Base-by-base conservation (phyloP, 768 basidiomycete genomes). In the Russula emetica region DNA sequence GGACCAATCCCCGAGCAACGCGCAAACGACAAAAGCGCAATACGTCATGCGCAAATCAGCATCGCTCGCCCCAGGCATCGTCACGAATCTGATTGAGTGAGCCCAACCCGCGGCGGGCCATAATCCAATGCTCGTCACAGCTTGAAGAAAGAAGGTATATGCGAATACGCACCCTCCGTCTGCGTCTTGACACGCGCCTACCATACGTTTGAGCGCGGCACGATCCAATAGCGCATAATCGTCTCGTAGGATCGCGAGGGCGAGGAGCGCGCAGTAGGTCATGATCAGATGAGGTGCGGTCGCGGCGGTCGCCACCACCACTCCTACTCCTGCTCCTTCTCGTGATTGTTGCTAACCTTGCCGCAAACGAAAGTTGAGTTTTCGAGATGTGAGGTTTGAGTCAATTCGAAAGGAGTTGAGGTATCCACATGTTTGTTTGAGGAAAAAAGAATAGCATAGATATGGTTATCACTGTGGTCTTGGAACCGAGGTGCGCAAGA, bases 181-280 rank as follows among this genome's bases (percentile, higher is more conserved):
- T 6, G 75, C 74, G 49, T 79, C 80, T 74, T 96, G 94, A 68
- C 92, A 94, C 16, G 83, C 73, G 22, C 78, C 77, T 8, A 99
- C 70, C 65, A 96, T 88, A 22, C 69, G 71, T 16, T 85, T 66
- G n/a, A 98, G 75, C 0, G 88, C 92, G 18, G 74, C 44, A 32
- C 86, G 80, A 70, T 98, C 83, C 26, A 99, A 77, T 60, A 76
- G 77, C 38, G 82, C 74, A 69, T 95, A 88, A 68, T 92, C 86
- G 70, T 97, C 96, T n/a, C 90, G 82, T 28, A 99, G 80, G 66
- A 97, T 87, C 0, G 88, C 84, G 13, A 99, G 85, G 0, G 84
- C 82, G 5, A 97, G 76, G 13, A 99, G 72, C 0, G 94, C 92
- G 1, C 94, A 92, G 71, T 98, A 99, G 9, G 95, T 94, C 82